These are phyloP conservation scores for Juglanconis juglandina DNA, from an alignment of 2,329 filamentous ascomycete genomes.

Conservation along the genomic window DNA sequence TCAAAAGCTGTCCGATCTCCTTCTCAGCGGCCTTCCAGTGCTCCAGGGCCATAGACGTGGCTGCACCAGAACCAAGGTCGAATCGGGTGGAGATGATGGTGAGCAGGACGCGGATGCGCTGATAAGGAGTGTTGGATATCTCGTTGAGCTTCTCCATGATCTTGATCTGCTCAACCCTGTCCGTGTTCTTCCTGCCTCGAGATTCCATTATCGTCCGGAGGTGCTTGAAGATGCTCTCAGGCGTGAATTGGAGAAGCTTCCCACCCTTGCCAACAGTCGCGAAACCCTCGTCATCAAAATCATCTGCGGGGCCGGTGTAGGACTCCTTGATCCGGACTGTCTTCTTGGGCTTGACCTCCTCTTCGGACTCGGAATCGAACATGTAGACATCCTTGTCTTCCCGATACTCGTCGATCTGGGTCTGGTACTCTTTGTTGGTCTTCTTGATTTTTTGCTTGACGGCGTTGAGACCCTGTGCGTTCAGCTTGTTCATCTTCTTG, in stretches of 20 bases:
- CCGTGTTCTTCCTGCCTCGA: constrained; percentile 98
- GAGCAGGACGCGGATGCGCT: constrained; percentile 86
- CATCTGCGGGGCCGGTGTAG: constrained; percentile 42
- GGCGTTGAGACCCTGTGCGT: constrained; percentile 88
- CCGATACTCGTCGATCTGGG: constrained; percentile 82
- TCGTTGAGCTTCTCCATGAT: constrained; percentile 95
- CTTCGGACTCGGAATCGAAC: constrained; percentile 72
- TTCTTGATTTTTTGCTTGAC: constrained; percentile 99
- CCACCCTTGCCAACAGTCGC: constrained; percentile 85
- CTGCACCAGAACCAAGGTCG: constrained; percentile 76
- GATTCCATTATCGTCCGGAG: constrained; percentile 90
- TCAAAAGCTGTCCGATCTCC: constrained; percentile 75
- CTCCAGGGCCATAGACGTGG: constrained; percentile 84
- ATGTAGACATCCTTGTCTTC: constrained; percentile 83
- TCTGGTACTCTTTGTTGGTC: constrained; percentile 92
- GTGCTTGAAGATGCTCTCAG: constrained; percentile 98
- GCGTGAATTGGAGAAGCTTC: constrained; percentile 85
- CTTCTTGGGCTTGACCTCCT: constrained; percentile 58
- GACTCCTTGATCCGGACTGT: constrained; percentile 41
- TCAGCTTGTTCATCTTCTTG: constrained; percentile 99
- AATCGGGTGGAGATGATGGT: constrained; percentile 92
- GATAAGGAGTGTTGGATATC: constrained; percentile 86
- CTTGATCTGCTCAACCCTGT: constrained; percentile 89
- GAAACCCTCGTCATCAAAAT: constrained; percentile 80
- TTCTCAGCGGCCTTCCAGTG: constrained; percentile 95